Evolutionary conservation across 139 green algal species (phyloP), one percentile per base, ranked within the genome.

Genomic region (Coccomyxa sp.): DNA sequence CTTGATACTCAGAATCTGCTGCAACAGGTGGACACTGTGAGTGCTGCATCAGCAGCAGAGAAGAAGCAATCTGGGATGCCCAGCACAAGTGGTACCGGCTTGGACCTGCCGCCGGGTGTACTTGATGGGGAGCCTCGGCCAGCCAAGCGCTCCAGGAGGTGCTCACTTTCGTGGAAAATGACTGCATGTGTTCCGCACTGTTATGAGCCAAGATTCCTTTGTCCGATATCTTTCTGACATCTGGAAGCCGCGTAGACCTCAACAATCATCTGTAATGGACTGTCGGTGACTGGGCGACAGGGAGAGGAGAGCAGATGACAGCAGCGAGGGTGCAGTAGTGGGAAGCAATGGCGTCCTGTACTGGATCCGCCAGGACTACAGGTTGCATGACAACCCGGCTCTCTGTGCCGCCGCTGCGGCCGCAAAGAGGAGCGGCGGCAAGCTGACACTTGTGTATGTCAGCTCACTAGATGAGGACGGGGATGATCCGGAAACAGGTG

Each of bases 311-410:
- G 21, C 38, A 25, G 63, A 21, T 71, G 63, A 11, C 4, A 25
- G 63, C 18, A 71, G 63, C 21, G 9, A 71, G 63, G 63, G 18
- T 71, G 63, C 18, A 9, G 63, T 21, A 15, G 63, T 9, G 1
- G 21, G 16, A 16, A 16, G 63, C 63, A 71, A 25, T 28, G 63
- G 63, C 71, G 85, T 88, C 25, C 31, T 92, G 12, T 58, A 90
- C 63, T 90, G 86, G 71, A 18, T 77, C 27, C 71, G 71, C 23
- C 88, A 91, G 79, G 89, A 94, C 86, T 76, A 92, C 79, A 59
- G 91, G 16, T 45, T 92, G 38, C 88, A 92, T 63, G 91, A 94
- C 86, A 92, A 94, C 88, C 80, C 86, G 11, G 87, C 88, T 16
- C 80, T 94, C 16, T 59, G n/a, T 28, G 85, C 87, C 15, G 89